phyloP scores from a whole-genome alignment of 1,139 yeast species.

The Pichia inconspicua region DNA sequence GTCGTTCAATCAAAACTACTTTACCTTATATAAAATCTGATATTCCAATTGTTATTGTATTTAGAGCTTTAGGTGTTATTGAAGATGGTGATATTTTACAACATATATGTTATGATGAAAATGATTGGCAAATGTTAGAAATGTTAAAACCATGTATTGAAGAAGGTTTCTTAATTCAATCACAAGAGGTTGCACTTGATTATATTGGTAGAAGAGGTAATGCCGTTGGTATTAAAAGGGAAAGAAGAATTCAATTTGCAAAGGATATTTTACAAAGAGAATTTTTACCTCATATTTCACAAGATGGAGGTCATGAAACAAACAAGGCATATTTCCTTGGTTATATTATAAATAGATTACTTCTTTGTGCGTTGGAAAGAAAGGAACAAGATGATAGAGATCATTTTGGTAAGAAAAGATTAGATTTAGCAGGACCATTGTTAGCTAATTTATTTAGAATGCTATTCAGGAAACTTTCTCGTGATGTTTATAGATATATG shows the following conservation, averaged over 20 bases:
- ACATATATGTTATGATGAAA: conserved; percentile 95
- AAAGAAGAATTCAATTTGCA: conserved; percentile 97
- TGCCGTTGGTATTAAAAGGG: conserved; percentile 86
- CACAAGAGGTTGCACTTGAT: conserved; percentile 95
- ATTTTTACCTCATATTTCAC: conserved; percentile 93
- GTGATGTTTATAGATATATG: conserved; percentile 95
- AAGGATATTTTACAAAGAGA: conserved; percentile 94
- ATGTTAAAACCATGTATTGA: conserved; percentile 98
- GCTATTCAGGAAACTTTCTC: conserved; percentile 84
- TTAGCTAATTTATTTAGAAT: conserved; percentile 92
- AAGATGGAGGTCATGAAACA: conserved; percentile 93
- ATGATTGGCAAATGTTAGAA: conserved; percentile 99
- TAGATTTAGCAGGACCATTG: conserved; percentile 97
- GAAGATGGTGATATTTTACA: conserved; percentile 98
- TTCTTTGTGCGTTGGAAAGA: conserved; percentile 92
- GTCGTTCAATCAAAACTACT: conserved; percentile 87
- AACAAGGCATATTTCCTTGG: conserved; percentile 96
- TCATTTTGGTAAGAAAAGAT: conserved; percentile 96
- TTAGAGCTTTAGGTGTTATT: conserved; percentile 95
- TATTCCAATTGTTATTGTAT: conserved; percentile 92
- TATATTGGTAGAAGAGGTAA: conserved; percentile 98
- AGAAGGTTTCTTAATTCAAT: conserved; percentile 97
- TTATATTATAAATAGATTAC: conserved; percentile 91
- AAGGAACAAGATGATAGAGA: conserved; percentile 99
- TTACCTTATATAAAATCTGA: conserved; percentile 94